Percentiles rank a stretch among this genome's conserved stretches.
These are phyloP conservation scores for Termitomyces heimii DNA, from an alignment of 768 basidiomycete genomes.

Conservation along the genomic window DNA sequence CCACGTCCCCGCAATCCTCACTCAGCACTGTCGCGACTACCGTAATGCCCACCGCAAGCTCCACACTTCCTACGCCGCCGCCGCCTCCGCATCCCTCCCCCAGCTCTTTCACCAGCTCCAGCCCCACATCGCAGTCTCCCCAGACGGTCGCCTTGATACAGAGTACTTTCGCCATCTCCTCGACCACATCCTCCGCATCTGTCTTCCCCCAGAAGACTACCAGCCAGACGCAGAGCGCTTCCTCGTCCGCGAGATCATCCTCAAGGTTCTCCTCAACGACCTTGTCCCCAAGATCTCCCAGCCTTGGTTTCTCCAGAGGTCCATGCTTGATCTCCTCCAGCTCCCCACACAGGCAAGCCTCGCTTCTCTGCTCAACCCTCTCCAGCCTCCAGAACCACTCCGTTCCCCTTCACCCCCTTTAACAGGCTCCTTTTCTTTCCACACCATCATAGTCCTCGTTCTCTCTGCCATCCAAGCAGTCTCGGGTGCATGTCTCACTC, in stretches of 20 bases:
- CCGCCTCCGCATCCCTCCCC: constrained; percentile 55
- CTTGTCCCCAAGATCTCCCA: constrained; percentile 68
- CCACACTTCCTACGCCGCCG: constrained; percentile 64
- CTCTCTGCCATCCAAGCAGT: constrained; percentile 72
- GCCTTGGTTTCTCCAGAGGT: constrained; percentile 85
- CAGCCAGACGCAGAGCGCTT: constrained; percentile 73
- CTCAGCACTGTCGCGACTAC: constrained; percentile 77
- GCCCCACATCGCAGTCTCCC: constrained; percentile 73
- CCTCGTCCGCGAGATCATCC: constrained; percentile 78
- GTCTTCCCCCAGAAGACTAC: constrained; percentile 77
- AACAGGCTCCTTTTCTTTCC: constrained; percentile 30
- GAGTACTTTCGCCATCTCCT: constrained; percentile 78
- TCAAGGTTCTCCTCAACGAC: constrained; percentile 69
- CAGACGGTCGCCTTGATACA: constrained; percentile 61
- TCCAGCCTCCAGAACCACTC: constrained; percentile 18
- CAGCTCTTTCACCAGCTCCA: constrained; percentile 77
- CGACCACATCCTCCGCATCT: constrained; percentile 67
- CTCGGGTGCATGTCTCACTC: constrained; percentile 60
- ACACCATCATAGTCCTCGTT: constrained; percentile 52
- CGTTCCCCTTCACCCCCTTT: constrained; percentile 20
- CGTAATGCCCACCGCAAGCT: constrained; percentile 59
- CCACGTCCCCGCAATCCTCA: constrained; percentile 59
- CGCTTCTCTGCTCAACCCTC: neutral
- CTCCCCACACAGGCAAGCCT: constrained; percentile 26
- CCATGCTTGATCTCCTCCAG: constrained; percentile 62